Evolutionary conservation across 306 rosid species (phyloP), one percentile per base, ranked within the genome.

Genomic region (Sicyos edulis): DNA sequence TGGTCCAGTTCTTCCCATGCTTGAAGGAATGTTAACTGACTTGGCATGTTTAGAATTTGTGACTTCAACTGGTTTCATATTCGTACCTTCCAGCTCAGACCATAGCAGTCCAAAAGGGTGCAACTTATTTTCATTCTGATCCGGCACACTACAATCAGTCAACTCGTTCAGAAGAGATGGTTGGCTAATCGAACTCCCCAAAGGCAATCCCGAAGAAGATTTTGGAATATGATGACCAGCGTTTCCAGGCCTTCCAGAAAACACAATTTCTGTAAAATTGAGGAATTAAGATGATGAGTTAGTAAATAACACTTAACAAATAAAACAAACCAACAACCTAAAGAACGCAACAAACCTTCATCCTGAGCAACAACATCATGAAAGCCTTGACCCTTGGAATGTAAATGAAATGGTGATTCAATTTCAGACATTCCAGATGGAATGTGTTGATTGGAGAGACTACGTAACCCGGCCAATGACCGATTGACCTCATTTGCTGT

Each of bases 91-190:
- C 32, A 86, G 79, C 79, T 86, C 90, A 57, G 87, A 86, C 90
- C 85, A 83, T 42, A 83, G 79, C 78, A 83, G 77, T 64, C 90
- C 90, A 75, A 86, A 83, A 14, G 87, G 90, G 71, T 83, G 90
- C 84, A 86, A 70, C 76, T 77, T 83, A 62, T 55, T 57, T 72
- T 81, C 87, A 55, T 78, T 75, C 68, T 81, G 84, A 76, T 49
- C 54, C 12, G 76, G 72, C 74, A 83, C 51, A 51, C 80, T 80
- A 51, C 84, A 26, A 54, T 83, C 87, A 14, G 77, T 65, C 58
- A 55, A 47, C 76, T 83, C 84, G 76, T 75, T 73, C 34, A 62
- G 29, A 50, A 55, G 72, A 66, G 74, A 74, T 65, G 76, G 56
- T 45, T 75, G 87, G 73, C 75, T 57, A 54, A 58, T 17, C 54